Evolutionary conservation across 2,329 filamentous ascomycete genomes (phyloP).

Genomic region (Alternaria ventricosa): DNA sequence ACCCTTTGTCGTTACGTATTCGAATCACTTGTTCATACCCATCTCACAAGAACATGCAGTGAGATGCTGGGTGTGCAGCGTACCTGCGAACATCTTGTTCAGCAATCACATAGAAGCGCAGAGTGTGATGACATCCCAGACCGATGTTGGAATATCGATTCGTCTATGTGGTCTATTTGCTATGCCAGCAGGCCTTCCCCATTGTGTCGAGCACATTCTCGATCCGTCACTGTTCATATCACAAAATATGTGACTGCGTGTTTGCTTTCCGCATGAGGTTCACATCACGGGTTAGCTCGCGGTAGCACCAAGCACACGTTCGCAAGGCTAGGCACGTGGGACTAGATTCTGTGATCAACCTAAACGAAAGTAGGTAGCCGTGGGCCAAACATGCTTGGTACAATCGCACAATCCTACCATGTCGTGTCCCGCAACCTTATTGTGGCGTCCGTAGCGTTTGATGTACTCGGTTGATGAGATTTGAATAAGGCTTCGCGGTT

Average conservation of each 20-base stretch:
- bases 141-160: background rate
- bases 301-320: background rate
- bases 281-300: background rate
- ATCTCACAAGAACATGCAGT: background rate
- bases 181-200: accelerated
- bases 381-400: background rate
- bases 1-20: constrained; percentile 10
- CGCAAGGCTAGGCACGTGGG: background rate
- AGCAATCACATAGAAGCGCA: background rate
- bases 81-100: background rate
- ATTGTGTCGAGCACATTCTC: background rate
- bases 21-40: background rate
- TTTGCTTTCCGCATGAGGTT: background rate
- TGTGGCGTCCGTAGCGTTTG: background rate
- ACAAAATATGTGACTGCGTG: background rate
- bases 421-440: background rate
- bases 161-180: background rate
- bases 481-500: background rate
- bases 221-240: background rate
- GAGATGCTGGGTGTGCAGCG: background rate
- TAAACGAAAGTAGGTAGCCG: background rate
- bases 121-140: background rate
- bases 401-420: background rate
- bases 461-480: background rate
- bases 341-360: background rate